A percentile compares a stretch with the other conserved stretches of the same genome.
These are phyloP conservation scores for Senecio squalidus DNA, from an alignment of 140 eudicot species.

Conservation along the genomic window DNA sequence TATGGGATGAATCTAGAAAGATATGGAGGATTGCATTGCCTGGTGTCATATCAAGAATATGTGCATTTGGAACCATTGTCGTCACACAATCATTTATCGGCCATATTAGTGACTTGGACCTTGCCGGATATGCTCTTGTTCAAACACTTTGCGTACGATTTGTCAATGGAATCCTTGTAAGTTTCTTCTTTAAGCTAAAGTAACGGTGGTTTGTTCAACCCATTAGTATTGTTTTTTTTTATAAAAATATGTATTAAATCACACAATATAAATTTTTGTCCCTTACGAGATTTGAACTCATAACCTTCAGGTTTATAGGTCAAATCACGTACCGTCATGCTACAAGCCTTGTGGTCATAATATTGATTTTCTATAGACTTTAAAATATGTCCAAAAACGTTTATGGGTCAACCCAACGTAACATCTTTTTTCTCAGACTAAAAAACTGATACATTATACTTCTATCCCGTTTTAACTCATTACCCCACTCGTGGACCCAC, in stretches of 20 bases:
- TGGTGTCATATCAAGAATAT: conserved; percentile 50
- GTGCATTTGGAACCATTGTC: conserved; percentile 55
- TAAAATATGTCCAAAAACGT: too few species aligned
- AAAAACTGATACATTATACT: too few species aligned
- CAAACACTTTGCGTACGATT: conserved; percentile 65
- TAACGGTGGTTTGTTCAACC: neutral
- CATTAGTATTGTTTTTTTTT: too few species aligned
- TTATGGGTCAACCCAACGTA: neutral
- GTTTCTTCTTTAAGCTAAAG: conserved; percentile 8
- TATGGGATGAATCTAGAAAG: conserved; percentile 52
- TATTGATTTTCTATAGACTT: neutral
- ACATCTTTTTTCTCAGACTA: neutral
- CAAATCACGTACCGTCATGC: too few species aligned
- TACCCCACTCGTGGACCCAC: neutral
- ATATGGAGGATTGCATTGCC: conserved; percentile 72
- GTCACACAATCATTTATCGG: conserved; percentile 71
- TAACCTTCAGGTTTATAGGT: neutral
- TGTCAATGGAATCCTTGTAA: conserved; percentile 61
- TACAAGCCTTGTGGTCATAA: too few species aligned
- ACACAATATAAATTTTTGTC: too few species aligned
- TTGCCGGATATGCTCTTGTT: conserved; percentile 78
- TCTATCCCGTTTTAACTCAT: neutral
- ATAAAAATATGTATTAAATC: too few species aligned
- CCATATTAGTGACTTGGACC: conserved; percentile 50
- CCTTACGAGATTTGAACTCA: too few species aligned